Evolutionary conservation across 768 basidiomycete genomes (phyloP), one percentile per base, ranked within the genome.

Genomic region (Krasilnikovozyma curviuscula): DNA sequence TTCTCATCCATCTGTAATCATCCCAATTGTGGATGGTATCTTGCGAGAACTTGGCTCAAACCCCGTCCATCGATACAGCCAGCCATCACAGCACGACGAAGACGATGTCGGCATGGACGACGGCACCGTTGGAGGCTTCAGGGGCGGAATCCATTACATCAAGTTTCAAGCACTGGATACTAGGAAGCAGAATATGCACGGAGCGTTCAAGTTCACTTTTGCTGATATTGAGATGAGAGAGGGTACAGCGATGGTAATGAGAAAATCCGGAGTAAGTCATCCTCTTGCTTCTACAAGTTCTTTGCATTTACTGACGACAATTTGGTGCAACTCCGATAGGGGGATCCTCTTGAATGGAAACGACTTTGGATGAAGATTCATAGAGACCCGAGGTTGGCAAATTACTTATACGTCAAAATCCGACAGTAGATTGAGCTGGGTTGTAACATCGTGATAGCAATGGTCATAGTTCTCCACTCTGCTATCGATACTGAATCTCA

Each of bases 111-210:
- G 7, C 30, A 40, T 27, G 33, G 23, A 40, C 3, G 50, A 45
- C 9, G 50, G 50, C 3, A 37, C n/a, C n/a, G n/a, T n/a, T n/a
- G n/a, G n/a, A n/a, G n/a, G n/a, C n/a, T n/a, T n/a, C n/a, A n/a
- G n/a, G n/a, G n/a, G n/a, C n/a, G n/a, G n/a, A n/a, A n/a, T n/a
- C n/a, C n/a, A n/a, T n/a, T n/a, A 39, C 31, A 52, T 52, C 50
- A 52, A 52, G 45, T 52, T 52, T 33, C 1, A 34, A 21, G 16
- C 47, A 33, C 19, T 29, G 21, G 50, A 52, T 21, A 28, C 44
- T 38, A 40, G 50, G 24, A 46, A 46, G 27, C 50, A 52, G 39
- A 12, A 34, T 38, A 25, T 52, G 29, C 39, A 52, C 28, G 50
- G 50, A 7, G 29, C 44, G 38, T 29, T 52, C 39, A 18, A 46